Conservation (phyloP, 2,329 filamentous ascomycete genomes). For the Ophiostoma himal-ulmi region DNA sequence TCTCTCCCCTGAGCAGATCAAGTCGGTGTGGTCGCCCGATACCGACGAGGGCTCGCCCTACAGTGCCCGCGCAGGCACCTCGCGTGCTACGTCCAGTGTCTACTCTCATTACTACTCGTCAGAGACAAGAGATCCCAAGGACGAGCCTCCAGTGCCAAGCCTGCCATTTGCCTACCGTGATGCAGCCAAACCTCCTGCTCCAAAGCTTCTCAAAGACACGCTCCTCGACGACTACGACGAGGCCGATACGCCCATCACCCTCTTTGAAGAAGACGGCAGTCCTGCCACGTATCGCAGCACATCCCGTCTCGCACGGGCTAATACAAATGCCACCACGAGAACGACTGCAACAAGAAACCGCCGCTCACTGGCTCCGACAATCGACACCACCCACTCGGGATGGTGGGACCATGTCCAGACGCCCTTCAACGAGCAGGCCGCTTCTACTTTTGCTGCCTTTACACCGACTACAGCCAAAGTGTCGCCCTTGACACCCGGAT, state of each 20-base stretch:
- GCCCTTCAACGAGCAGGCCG: constrained; percentile 49
- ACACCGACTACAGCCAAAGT: constrained; percentile 23
- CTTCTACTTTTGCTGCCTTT: not conserved
- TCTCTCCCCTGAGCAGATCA: constrained; percentile 34
- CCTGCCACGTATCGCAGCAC: constrained; percentile 36
- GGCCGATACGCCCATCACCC: constrained; percentile 53
- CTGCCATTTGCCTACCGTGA: constrained; percentile 42
- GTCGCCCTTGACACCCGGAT: constrained; percentile 22
- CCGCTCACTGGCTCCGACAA: constrained; percentile 36
- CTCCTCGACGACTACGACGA: constrained; percentile 47
- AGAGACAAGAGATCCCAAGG: constrained; percentile 20
- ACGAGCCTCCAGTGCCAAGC: constrained; percentile 52
- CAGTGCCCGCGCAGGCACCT: constrained; percentile 21
- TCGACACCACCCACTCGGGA: constrained; percentile 53
- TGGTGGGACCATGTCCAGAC: constrained; percentile 77
- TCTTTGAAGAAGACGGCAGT: constrained; percentile 64
- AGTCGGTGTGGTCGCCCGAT: constrained; percentile 57
- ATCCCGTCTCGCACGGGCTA: constrained; percentile 30
- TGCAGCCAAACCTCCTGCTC: not conserved
- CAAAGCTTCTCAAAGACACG: not conserved
- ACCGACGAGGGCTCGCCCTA: constrained; percentile 46
- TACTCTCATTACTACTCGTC: constrained; percentile 48
- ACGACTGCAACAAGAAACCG: constrained; percentile 27
- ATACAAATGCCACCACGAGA: constrained; percentile 1
- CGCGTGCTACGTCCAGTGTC: constrained; percentile 51